Base-by-base conservation (phyloP, 2,329 filamentous ascomycete genomes). In the Aureobasidium pullulans region DNA sequence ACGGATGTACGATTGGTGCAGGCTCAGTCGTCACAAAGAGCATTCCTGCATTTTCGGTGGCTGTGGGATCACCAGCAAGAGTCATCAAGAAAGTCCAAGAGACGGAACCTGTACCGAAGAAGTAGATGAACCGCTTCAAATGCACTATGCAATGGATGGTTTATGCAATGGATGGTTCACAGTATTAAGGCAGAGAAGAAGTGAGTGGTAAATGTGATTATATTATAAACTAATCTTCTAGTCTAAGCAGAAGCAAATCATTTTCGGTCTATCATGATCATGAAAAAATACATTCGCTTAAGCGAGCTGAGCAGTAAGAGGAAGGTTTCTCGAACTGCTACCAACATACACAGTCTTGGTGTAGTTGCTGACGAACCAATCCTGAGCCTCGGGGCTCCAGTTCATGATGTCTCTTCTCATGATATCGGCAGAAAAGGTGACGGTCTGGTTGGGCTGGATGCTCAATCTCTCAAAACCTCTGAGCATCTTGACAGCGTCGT, bases 21-120 rank as follows among this genome's bases (percentile, higher is more conserved):
- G 89, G 87, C 1, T 90, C 86, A 69, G 88, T 95, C 4, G 90
- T 96, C 28, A 94, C 89, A 2, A 94, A 87, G 75, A 79, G 70
- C 62, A 61, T 76, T 11, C 73, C 73, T 2, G 61, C 61, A 16
- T 73, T 65, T 61, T 68, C 64, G 16, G 72, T 77, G 8, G 75
- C 71, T 11, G 64, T 75, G 10, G 75, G 75, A 1, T 65, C 63
- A 5, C 74, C 74, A 0, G 73, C 73, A 4, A 68, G 61, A 57
- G 71, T 74, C 2, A 58, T 69, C 32, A 74, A 61, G 50, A 73
- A 74, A 0, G 72, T 65, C 3, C 23, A 46, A 15, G 57, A 60
- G 36, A 48, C 36, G 8, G 47, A 37, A 13, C 47, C 47, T 16
- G 15, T 60, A 8, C n/a, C 44, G 5, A 48, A 58, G 36, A 40